Percentiles rank a stretch among this genome's conserved stretches.
Conservation (phyloP, 176 grass and related monocot species). For the Lolium perenne region DNA sequence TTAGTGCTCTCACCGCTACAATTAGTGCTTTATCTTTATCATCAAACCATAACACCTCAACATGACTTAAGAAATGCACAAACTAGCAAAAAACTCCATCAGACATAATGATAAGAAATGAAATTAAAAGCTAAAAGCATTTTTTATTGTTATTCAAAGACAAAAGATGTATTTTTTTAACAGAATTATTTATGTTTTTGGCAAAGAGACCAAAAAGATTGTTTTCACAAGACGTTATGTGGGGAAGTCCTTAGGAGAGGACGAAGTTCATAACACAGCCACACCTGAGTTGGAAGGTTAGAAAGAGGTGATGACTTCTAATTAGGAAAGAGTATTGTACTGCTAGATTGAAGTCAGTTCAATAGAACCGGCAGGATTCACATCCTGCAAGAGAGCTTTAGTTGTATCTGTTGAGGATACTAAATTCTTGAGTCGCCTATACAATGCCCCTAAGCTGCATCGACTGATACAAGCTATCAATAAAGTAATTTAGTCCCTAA, state of each 20-base stretch:
- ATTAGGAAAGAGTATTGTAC: background rate
- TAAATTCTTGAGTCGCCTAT: background rate
- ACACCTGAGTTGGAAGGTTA: background rate
- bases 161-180: background rate
- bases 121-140: background rate
- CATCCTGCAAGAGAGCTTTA: background rate
- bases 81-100: background rate
- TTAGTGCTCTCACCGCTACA: background rate
- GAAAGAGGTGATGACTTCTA: background rate
- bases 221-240: background rate
- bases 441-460: background rate
- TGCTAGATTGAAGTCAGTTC: background rate
- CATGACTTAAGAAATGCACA: constrained; percentile 16
- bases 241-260: background rate
- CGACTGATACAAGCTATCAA: background rate
- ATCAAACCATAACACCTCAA: background rate
- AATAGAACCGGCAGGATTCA: background rate
- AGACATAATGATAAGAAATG: background rate
- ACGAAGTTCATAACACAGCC: background rate
- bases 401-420: background rate
- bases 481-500: constrained; percentile 6
- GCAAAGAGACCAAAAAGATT: background rate
- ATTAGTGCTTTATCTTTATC: background rate
- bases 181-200: background rate
- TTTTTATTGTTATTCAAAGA: background rate